Percentiles rank a stretch among this genome's conserved stretches.
phyloP scores from a whole-genome alignment of 2,329 filamentous ascomycete species.

The Colletotrichum tanaceti region DNA sequence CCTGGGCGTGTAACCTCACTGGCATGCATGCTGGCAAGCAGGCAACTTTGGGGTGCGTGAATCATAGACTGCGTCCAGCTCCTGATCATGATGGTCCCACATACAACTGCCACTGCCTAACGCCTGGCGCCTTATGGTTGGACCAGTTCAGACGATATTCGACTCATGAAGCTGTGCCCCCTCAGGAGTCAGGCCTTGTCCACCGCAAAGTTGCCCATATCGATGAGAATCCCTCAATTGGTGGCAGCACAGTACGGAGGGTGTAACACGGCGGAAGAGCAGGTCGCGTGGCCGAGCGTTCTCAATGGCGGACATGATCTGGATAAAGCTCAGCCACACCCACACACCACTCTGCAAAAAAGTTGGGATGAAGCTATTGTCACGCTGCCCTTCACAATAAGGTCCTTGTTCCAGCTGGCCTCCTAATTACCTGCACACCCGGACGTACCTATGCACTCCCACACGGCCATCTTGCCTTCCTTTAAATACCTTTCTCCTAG shows the following conservation, averaged over 20 bases:
- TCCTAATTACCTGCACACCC: conserved; percentile 33
- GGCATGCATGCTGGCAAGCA: too few relatives aligned
- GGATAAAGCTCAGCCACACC: conserved; percentile 34
- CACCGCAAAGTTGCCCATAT: not conserved
- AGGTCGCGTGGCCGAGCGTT: conserved; percentile 31
- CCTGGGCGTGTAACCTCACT: too few relatives aligned
- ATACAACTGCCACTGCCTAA: too few relatives aligned
- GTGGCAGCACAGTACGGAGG: not conserved
- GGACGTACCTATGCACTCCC: conserved; percentile 26
- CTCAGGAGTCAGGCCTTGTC: too few relatives aligned
- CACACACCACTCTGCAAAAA: conserved; percentile 27
- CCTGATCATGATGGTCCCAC: not conserved
- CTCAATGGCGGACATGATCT: conserved; percentile 10
- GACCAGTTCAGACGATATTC: too few relatives aligned
- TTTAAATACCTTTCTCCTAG: conserved; percentile 9
- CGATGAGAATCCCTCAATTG: not conserved
- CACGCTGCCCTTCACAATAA: conserved; percentile 27
- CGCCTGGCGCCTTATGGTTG: too few relatives aligned
- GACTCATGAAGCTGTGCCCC: too few relatives aligned
- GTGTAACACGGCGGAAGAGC: not conserved
- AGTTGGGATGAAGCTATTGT: conserved; percentile 40
- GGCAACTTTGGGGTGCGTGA: too few relatives aligned
- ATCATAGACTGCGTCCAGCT: not conserved
- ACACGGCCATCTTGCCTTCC: conserved; percentile 27
- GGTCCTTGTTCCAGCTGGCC: conserved; percentile 37